phyloP scores from a whole-genome alignment of 306 rosid species.

The Vigna mungo region DNA sequence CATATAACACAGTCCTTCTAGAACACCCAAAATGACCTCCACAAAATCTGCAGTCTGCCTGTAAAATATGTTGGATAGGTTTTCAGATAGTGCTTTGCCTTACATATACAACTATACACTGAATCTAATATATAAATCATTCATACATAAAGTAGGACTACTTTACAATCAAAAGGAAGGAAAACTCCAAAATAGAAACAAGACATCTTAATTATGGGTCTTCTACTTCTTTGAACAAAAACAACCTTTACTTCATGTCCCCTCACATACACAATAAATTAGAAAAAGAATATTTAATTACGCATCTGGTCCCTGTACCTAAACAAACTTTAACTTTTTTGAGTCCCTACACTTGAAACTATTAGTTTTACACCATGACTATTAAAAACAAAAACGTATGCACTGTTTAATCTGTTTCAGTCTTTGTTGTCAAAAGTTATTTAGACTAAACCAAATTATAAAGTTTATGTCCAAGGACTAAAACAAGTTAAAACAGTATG shows the following conservation, averaged over 20 bases:
- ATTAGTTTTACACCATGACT: no score
- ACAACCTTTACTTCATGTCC: background rate
- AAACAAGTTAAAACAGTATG: no score
- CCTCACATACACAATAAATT: constrained; percentile 7
- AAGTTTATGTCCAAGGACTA: no score
- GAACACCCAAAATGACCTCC: background rate
- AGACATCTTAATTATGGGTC: background rate
- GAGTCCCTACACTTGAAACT: no score
- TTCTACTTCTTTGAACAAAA: background rate
- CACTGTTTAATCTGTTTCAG: no score
- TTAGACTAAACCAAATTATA: no score
- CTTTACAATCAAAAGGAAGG: constrained; percentile 6
- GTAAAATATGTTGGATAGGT: background rate
- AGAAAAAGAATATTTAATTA: background rate
- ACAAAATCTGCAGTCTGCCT: background rate
- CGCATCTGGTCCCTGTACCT: no score
- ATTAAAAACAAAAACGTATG: no score
- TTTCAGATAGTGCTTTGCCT: background rate
- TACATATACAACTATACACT: background rate
- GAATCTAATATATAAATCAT: background rate
- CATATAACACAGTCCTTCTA: constrained; percentile 21
- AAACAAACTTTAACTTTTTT: no score
- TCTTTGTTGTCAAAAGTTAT: no score
- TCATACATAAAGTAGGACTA: background rate
- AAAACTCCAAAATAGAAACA: background rate